A percentile compares a stretch with the other conserved stretches of the same genome.
phyloP scores from a whole-genome alignment of 2,329 filamentous ascomycete genomes.

The Colletotrichum scovillei region DNA sequence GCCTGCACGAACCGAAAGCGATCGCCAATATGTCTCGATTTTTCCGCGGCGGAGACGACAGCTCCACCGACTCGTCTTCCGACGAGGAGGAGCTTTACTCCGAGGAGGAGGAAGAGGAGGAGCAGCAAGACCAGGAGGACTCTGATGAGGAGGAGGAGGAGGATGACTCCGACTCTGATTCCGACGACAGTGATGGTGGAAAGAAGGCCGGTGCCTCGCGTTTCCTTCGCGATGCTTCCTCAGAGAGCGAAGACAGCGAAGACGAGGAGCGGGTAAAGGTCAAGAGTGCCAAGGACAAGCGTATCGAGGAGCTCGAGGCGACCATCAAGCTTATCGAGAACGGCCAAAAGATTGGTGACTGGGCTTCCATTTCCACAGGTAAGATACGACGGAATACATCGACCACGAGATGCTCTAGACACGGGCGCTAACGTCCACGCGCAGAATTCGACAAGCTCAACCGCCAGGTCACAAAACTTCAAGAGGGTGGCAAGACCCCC shows the following conservation, averaged over 20 bases:
- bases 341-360: conserved; percentile 96
- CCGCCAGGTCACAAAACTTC: conserved; percentile 84
- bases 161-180: conserved; percentile 60
- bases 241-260: conserved; percentile 86
- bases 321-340: conserved; percentile 95
- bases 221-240: conserved; percentile 79
- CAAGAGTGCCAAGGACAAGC: conserved; percentile 98
- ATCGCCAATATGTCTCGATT: conserved; percentile 87
- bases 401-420: background rate
- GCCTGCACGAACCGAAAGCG: conserved; percentile 29
- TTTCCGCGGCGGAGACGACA: conserved; percentile 92
- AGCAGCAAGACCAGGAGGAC: conserved; percentile 61
- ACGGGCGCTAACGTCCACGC: conserved; percentile 19
- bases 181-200: conserved; percentile 73
- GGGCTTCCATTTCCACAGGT: conserved; percentile 92
- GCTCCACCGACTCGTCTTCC: conserved; percentile 94
- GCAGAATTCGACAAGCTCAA: conserved; percentile 95
- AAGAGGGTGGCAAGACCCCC: conserved; percentile 80
- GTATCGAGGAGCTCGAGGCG: conserved; percentile 90
- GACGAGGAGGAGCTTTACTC: conserved; percentile 97
- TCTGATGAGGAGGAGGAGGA: conserved; percentile 65
- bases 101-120: conserved; percentile 76
- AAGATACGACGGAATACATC: conserved; percentile 48
- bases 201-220: conserved; percentile 78
- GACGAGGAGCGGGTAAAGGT: conserved; percentile 88